These are phyloP conservation scores for Aspergillus pseudonomiae DNA, from an alignment of 2,329 filamentous ascomycete genomes.

Conservation along the genomic window DNA sequence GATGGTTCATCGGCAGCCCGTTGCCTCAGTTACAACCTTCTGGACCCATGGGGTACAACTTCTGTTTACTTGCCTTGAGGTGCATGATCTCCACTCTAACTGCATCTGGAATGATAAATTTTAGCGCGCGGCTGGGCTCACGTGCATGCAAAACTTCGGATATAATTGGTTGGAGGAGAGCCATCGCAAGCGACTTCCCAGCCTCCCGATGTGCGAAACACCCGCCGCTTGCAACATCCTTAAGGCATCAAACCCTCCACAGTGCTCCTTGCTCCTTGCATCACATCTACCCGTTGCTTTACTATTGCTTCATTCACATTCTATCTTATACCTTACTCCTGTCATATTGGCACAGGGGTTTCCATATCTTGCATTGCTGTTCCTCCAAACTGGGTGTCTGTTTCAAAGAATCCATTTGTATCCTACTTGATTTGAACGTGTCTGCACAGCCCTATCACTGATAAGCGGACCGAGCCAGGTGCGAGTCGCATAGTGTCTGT, in stretches of 20 bases:
- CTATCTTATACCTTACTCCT: constrained; percentile 20
- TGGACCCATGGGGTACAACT: constrained; percentile 17
- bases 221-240: constrained; percentile 24
- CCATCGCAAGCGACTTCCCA: constrained; percentile 25
- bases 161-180: constrained; percentile 23
- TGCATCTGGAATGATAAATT: constrained; percentile 12
- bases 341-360: constrained; percentile 9
- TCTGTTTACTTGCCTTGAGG: constrained; percentile 23
- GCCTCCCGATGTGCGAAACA: constrained; percentile 26
- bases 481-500: neutral
- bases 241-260: constrained; percentile 30
- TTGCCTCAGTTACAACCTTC: constrained; percentile 26
- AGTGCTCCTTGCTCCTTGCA: constrained; percentile 24
- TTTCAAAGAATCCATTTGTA: neutral
- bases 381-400: neutral
- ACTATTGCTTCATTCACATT: constrained; percentile 7
- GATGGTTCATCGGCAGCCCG: constrained; percentile 1
- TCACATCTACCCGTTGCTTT: constrained; percentile 11
- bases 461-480: constrained; percentile 24
- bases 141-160: constrained; percentile 24
- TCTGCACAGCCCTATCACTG: constrained; percentile 30
- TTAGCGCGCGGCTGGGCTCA: constrained; percentile 32
- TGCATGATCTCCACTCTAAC: constrained; percentile 20
- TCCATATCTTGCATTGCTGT: constrained; percentile 5
- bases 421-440: constrained; percentile 9